phyloP scores from a whole-genome alignment of 2,329 filamentous ascomycete genomes.

The Ramularia endophylla region DNA sequence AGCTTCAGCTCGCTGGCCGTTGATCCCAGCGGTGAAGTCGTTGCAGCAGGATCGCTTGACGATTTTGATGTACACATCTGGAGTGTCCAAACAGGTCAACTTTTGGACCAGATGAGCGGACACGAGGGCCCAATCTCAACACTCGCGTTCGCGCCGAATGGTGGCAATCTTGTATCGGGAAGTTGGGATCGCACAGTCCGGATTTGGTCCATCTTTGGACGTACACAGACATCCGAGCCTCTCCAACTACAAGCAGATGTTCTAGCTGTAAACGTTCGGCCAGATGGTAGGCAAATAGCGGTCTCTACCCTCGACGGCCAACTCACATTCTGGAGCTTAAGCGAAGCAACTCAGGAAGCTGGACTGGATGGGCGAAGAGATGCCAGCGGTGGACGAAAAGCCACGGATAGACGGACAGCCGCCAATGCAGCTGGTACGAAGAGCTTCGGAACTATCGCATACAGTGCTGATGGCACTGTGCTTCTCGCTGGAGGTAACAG shows the following conservation, averaged over 20 bases:
- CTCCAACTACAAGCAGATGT: slow-evolving; percentile 89
- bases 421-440: slow-evolving; percentile 89
- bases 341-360: slow-evolving; percentile 77
- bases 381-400: slow-evolving; percentile 83
- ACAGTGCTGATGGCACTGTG: slow-evolving; percentile 88
- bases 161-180: slow-evolving; percentile 75
- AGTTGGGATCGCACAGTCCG: slow-evolving; percentile 96
- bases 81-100: slow-evolving; percentile 95
- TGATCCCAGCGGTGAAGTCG: slow-evolving; percentile 94
- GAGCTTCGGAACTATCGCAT: slow-evolving; percentile 78
- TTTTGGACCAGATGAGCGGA: slow-evolving; percentile 83
- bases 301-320: slow-evolving; percentile 92
- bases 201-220: slow-evolving; percentile 90
- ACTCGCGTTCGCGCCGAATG: slow-evolving; percentile 82
- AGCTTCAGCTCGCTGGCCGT: slow-evolving; percentile 93
- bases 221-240: slow-evolving; percentile 92
- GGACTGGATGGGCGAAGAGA: slow-evolving; percentile 87
- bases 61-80: slow-evolving; percentile 98
- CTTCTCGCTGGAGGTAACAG: slow-evolving; percentile 88
- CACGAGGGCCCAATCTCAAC: slow-evolving; percentile 92
- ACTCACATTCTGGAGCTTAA: slow-evolving; percentile 88
- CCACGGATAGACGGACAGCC: slow-evolving; percentile 81
- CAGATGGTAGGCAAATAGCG: slow-evolving; percentile 85
- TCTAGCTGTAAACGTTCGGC: slow-evolving; percentile 76
- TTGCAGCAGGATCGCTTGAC: slow-evolving; percentile 90